Evolutionary conservation across 805 yeast genomes (phyloP).

Genomic region (Candida pseudoglaebosa): DNA sequence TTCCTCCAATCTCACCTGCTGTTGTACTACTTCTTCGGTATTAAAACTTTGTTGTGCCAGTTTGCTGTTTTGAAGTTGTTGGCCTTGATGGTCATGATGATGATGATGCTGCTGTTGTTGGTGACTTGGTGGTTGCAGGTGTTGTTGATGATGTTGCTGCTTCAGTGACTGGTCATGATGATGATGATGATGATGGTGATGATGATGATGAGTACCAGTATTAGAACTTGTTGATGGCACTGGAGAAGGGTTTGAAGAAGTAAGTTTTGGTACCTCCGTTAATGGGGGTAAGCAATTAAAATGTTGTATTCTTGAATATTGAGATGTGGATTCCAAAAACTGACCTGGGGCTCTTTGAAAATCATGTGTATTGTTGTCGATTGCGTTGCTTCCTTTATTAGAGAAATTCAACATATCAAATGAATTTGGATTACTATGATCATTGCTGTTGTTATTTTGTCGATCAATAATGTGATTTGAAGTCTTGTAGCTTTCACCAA

Average conservation of each 20-base stretch:
- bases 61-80: background rate
- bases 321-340: conserved; percentile 47
- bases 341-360: background rate
- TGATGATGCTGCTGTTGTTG: conserved; percentile 3
- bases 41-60: background rate
- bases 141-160: conserved; percentile 8
- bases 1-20: conserved; percentile 5
- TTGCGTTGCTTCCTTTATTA: conserved; percentile 5
- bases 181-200: conserved; percentile 29
- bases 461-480: background rate
- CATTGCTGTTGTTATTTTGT: background rate
- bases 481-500: background rate
- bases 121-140: conserved; percentile 5
- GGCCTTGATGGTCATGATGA: background rate
- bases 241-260: conserved; percentile 51
- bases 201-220: conserved; percentile 19
- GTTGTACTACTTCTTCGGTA: conserved; percentile 5
- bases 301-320: conserved; percentile 59
- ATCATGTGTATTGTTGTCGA: background rate
- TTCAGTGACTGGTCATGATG: conserved; percentile 10
- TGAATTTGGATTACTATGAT: too few species aligned
- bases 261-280: conserved; percentile 67
- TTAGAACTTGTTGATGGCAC: conserved; percentile 5
- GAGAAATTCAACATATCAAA: background rate
- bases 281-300: conserved; percentile 71